Percentiles rank a stretch among this genome's conserved stretches.
These are phyloP conservation scores for Strobilomyces echinocephalus DNA, from an alignment of 768 basidiomycete species.

Conservation along the genomic window DNA sequence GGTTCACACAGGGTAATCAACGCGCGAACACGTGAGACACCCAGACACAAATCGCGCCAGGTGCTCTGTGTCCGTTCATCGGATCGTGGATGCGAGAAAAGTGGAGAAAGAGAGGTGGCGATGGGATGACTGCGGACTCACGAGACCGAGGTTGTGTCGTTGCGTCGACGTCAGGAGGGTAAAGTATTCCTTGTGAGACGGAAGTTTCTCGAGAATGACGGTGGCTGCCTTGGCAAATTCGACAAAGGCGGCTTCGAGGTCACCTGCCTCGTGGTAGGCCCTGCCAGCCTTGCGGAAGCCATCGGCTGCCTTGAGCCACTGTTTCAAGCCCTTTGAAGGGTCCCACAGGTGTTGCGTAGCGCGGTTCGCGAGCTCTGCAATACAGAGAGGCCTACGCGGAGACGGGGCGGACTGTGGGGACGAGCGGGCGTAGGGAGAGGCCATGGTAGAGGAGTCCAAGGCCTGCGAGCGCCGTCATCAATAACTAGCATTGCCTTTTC, in stretches of 20 bases:
- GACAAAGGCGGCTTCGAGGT: slow-evolving; percentile 70
- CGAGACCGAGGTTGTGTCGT: slow-evolving; percentile 62
- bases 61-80: neutral
- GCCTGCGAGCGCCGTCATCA: slow-evolving; percentile 8
- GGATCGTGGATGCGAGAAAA: slow-evolving; percentile 1
- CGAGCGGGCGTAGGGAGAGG: slow-evolving; percentile 15
- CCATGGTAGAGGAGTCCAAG: slow-evolving; percentile 15
- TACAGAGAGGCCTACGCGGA: slow-evolving; percentile 48
- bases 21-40: neutral
- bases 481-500: slow-evolving; percentile 20
- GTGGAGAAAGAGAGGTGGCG: neutral
- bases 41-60: neutral
- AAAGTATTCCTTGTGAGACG: slow-evolving; percentile 62
- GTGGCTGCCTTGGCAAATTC: slow-evolving; percentile 70
- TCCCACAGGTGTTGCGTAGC: slow-evolving; percentile 57
- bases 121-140: slow-evolving; percentile 39
- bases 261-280: slow-evolving; percentile 41
- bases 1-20: neutral
- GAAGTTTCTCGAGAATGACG: slow-evolving; percentile 74
- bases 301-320: slow-evolving; percentile 63
- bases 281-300: slow-evolving; percentile 54
- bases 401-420: slow-evolving; percentile 16
- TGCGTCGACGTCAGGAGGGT: slow-evolving; percentile 52
- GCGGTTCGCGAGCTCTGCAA: slow-evolving; percentile 59
- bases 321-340: slow-evolving; percentile 55